Conservation (phyloP, 2,329 filamentous ascomycete species). For the Penicillium sp. region DNA sequence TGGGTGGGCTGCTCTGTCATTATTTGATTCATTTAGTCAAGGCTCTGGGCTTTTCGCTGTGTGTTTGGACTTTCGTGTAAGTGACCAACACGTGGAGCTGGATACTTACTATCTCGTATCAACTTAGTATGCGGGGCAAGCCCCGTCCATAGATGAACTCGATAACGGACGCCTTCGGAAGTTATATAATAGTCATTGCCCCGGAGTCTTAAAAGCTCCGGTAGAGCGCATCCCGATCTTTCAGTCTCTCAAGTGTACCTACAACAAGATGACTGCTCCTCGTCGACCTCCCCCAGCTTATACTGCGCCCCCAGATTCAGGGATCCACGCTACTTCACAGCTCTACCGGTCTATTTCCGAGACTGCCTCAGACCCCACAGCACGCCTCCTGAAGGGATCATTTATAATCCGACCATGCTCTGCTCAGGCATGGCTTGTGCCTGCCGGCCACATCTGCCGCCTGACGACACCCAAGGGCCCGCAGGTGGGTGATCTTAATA, state of each 20-base stretch:
- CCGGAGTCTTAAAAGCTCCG: neutral
- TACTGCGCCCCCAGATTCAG: slow-evolving; percentile 34
- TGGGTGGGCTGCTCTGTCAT: neutral
- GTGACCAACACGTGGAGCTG: neutral
- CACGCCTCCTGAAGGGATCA: slow-evolving; percentile 35
- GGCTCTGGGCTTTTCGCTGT: neutral
- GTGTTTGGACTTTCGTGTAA: neutral
- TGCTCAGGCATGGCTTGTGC: slow-evolving; percentile 67
- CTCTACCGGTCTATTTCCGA: slow-evolving; percentile 38
- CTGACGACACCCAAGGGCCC: slow-evolving; percentile 72
- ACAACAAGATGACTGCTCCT: slow-evolving; percentile 23
- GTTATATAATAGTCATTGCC: neutral
- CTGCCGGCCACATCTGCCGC: slow-evolving; percentile 63
- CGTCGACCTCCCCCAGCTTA: slow-evolving; percentile 39
- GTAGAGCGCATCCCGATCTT: neutral
- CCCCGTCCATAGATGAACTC: neutral
- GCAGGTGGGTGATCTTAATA: slow-evolving; percentile 78
- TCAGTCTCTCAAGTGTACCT: neutral
- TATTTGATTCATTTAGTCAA: neutral
- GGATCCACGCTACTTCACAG: slow-evolving; percentile 33
- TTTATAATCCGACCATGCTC: slow-evolving; percentile 69
- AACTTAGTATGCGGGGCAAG: slow-evolving; percentile 7
- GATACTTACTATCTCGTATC: neutral
- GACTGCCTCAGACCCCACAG: slow-evolving; percentile 28
- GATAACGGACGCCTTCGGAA: slow-evolving; percentile 6